Conservation (phyloP, 108 stramenopile species). For the Aurantiochytrium sp. region DNA sequence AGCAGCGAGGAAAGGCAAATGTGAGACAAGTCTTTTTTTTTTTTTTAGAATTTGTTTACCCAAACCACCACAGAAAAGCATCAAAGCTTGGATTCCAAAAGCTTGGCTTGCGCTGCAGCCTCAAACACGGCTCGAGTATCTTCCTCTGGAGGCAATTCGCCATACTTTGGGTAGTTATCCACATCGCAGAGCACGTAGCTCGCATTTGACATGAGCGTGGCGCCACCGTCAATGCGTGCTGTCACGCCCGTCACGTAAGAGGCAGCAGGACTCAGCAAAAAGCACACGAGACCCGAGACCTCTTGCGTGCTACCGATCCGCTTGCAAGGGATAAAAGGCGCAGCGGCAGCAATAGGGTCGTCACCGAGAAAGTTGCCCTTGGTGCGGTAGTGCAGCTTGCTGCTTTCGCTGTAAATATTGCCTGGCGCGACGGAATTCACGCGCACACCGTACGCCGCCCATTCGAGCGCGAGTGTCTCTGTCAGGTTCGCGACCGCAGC, state of each 20-base stretch:
- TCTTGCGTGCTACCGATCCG: not conserved
- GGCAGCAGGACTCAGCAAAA: not conserved
- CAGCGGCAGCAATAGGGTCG: not conserved
- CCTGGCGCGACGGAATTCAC: constrained; percentile 39
- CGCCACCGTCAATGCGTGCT: not conserved
- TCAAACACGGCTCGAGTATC: too few species aligned
- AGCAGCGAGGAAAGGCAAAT: too few species aligned
- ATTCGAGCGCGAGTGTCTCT: constrained; percentile 33
- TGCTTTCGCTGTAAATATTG: constrained; percentile 26
- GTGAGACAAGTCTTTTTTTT: too few species aligned
- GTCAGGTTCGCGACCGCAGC: constrained; percentile 34
- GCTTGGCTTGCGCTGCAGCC: too few species aligned
- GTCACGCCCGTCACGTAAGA: not conserved
- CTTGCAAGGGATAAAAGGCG: not conserved
- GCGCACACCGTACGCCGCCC: constrained; percentile 27
- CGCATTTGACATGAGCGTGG: not conserved
- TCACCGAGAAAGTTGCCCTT: not conserved
- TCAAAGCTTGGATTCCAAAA: not conserved
- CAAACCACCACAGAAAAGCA: not conserved
- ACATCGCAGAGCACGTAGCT: not conserved
- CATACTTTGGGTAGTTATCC: not conserved
- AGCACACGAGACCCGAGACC: not conserved
- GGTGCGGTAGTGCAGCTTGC: constrained; percentile 19
- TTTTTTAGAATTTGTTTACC: too few species aligned
- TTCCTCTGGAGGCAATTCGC: not conserved